Conservation (phyloP, 176 grass and related monocot genomes). For the Elaeis guineensis region DNA sequence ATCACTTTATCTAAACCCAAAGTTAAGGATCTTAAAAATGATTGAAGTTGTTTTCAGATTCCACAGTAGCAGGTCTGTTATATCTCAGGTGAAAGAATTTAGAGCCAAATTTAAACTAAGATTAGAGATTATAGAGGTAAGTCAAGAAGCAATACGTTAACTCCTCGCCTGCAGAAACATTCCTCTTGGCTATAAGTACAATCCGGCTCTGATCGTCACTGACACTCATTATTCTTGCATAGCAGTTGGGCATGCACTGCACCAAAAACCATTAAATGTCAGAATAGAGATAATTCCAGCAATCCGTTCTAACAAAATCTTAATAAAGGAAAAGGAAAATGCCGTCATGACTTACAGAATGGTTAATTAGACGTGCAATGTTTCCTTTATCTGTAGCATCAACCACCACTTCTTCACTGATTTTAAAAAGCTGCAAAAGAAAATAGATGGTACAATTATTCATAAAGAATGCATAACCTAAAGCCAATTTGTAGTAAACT, state of each 20-base stretch:
- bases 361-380: constrained; percentile 78
- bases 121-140: background rate
- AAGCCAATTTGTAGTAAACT: background rate
- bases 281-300: background rate
- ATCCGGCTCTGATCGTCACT: constrained; percentile 57
- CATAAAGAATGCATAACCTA: background rate
- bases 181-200: constrained; percentile 71
- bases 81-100: too few relatives aligned
- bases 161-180: constrained; percentile 75
- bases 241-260: constrained; percentile 96
- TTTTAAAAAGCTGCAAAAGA: constrained; percentile 67
- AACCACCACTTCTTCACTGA: constrained; percentile 88
- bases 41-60: too few relatives aligned
- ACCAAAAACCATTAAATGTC: constrained; percentile 5
- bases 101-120: background rate
- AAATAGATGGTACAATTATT: background rate
- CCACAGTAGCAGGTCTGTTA: too few relatives aligned
- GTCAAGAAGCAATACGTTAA: constrained; percentile 46
- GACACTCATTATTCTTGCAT: constrained; percentile 77
- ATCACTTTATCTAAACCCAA: too few relatives aligned
- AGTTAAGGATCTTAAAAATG: too few relatives aligned
- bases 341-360: constrained; percentile 46
- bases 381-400: constrained; percentile 90
- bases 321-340: background rate
- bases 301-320: background rate